A percentile compares a stretch with the other conserved stretches of the same genome.
phyloP scores from a whole-genome alignment of 2,329 filamentous ascomycete species.

The Sporothrix humicola region DNA sequence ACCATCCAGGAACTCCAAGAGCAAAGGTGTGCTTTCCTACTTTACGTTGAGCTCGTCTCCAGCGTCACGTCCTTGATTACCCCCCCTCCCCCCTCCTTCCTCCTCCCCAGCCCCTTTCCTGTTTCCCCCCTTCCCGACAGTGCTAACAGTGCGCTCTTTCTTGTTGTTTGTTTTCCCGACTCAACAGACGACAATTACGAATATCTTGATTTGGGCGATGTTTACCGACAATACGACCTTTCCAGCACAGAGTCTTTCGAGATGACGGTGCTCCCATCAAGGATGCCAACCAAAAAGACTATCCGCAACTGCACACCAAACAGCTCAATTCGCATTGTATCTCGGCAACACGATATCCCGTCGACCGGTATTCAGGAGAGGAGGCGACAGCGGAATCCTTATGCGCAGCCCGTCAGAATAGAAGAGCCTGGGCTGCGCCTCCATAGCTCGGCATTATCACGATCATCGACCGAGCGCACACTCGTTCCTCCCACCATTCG shows the following conservation, averaged over 20 bases:
- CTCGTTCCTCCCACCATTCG: slow-evolving; percentile 16
- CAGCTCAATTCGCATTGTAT: background rate
- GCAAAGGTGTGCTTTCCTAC: slow-evolving; percentile 23
- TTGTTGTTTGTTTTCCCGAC: background rate
- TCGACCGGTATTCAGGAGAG: background rate
- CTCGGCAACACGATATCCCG: background rate
- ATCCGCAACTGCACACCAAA: background rate
- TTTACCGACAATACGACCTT: background rate
- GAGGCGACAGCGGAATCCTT: slow-evolving; percentile 8
- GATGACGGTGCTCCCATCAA: background rate
- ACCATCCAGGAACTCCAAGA: background rate
- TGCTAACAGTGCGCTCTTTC: slow-evolving; percentile 15
- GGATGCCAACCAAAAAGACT: background rate
- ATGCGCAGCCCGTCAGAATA: background rate
- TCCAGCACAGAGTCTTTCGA: slow-evolving; percentile 18
- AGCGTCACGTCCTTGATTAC: background rate
- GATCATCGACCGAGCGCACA: background rate
- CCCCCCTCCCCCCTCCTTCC: background rate
- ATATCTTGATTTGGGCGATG: background rate
- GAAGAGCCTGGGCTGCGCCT: background rate
- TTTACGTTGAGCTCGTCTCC: slow-evolving; percentile 1
- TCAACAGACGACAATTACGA: background rate
- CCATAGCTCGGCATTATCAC: background rate
- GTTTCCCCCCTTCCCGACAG: no score
- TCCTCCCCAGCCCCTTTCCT: no score